Evolutionary conservation across 2,329 filamentous ascomycete species (phyloP).

Genomic region (Sarocladiaceae sp.): DNA sequence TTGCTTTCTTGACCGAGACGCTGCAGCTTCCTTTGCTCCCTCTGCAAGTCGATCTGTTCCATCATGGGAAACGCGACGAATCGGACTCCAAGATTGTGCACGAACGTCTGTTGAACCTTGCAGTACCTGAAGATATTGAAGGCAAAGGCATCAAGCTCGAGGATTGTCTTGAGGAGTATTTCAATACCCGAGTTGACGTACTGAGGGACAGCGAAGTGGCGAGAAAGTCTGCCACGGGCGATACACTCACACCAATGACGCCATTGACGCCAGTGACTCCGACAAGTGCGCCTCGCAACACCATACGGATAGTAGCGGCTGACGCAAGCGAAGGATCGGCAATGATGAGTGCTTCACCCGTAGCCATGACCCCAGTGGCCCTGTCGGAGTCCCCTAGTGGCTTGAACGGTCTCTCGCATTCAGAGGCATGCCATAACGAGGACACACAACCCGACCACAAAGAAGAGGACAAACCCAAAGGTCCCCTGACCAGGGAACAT

Average conservation of each 20-base stretch:
- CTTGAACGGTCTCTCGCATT: no score
- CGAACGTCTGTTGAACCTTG: constrained; percentile 84
- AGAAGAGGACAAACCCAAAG: neutral
- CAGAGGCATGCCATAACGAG: neutral
- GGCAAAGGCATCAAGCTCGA: constrained; percentile 74
- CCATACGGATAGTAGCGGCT: constrained; percentile 26
- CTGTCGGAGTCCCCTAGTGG: neutral
- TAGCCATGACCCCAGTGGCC: constrained; percentile 21
- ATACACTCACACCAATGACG: constrained; percentile 12
- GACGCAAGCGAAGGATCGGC: constrained; percentile 29
- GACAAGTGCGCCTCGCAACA: constrained; percentile 19
- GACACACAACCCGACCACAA: neutral
- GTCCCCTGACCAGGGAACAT: constrained; percentile 3
- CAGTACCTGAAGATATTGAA: constrained; percentile 73
- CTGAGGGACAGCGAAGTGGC: constrained; percentile 64
- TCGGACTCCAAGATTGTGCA: constrained; percentile 96
- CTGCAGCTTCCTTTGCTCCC: constrained; percentile 84
- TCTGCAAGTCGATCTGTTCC: constrained; percentile 90
- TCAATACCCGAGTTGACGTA: constrained; percentile 91
- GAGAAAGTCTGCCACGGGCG: constrained; percentile 33
- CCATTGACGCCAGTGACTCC: neutral
- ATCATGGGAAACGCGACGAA: constrained; percentile 77
- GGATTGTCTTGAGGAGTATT: constrained; percentile 89
- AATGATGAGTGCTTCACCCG: constrained; percentile 27
- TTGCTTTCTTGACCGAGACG: constrained; percentile 88